Evolutionary conservation across 2,329 filamentous ascomycete species (phyloP), one percentile per base, ranked within the genome.

Genomic region (Beauveria bassiana): DNA sequence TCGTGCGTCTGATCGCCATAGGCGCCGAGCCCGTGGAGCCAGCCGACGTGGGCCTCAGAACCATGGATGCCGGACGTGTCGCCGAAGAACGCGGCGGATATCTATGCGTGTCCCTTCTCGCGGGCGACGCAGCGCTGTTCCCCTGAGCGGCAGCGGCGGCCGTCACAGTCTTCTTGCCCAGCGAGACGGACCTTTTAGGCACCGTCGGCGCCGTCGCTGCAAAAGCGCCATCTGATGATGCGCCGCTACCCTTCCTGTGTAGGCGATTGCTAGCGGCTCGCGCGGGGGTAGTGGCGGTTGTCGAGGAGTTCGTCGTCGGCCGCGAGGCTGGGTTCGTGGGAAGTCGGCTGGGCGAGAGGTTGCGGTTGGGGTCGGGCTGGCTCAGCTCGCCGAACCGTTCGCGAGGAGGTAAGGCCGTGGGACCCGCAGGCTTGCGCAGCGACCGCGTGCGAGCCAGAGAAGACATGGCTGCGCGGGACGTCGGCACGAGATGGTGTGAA

Each of bases 321-420:
- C 73, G 72, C 49, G 70, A 22, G 12, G 57, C 24, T 2, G 78
- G 78, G 67, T 80, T 82, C 65, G 79, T 69, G 45, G 80, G 80
- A 38, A 83, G 72, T 45, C 80, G 76, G 67, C 77, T 83, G 2
- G 81, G 80, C 10, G 81, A 83, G 20, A 65, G 68, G 65, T 70
- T 77, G 61, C 76, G 73, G 26, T 14, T 45, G 28, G 68, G 61
- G 45, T 71, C 70, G 64, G 34, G 34, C 34, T 58, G 64, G 42
- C 20, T 55, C 42, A n/a, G 12, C 3, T 28, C 28, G 42, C 16
- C n/a, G 28, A 10, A 24, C 22, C 61, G 47, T 63, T 59, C 24
- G 55, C 51, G 26, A 51, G 55, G 52, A 24, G 61, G 26, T 38
- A 59, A 34, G 34, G 63, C 63, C 40, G 64, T 63, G 5, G 67